These are phyloP conservation scores for Asterochloris sp. DNA, from an alignment of 139 green algal species.

Conservation along the genomic window DNA sequence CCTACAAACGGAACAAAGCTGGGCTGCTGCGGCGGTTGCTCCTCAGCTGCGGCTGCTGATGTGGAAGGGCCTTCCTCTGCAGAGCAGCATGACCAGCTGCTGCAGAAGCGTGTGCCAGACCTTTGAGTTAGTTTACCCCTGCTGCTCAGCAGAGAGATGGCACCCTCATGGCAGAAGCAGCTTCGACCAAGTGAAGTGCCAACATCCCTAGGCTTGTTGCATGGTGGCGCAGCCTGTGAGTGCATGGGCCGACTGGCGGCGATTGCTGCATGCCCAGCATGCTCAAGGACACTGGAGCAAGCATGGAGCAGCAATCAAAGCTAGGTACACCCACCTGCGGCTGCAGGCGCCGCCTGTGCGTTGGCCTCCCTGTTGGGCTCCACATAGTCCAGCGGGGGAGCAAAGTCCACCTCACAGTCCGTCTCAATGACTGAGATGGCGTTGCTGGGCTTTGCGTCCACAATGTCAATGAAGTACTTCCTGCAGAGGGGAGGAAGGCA, in stretches of 20 bases:
- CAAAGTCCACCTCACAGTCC: slow-evolving; percentile 96
- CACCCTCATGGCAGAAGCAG: background rate
- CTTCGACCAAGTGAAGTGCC: background rate
- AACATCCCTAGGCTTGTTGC: background rate
- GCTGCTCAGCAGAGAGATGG: background rate
- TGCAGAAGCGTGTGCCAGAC: background rate
- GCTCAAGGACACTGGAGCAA: background rate
- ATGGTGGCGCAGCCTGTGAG: background rate
- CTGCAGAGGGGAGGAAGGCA: background rate
- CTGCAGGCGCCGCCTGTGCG: slow-evolving; percentile 12
- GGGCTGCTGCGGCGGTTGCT: slow-evolving; percentile 38
- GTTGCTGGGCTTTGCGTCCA: slow-evolving; percentile 73
- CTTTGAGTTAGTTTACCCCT: background rate
- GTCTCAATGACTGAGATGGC: slow-evolving; percentile 98
- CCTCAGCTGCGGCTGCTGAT: background rate
- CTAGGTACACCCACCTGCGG: background rate
- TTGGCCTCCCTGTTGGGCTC: slow-evolving; percentile 58
- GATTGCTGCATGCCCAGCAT: background rate
- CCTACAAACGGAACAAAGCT: slow-evolving; percentile 81
- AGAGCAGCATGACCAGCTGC: background rate
- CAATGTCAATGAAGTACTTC: slow-evolving; percentile 90
- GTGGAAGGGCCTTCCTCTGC: slow-evolving; percentile 22
- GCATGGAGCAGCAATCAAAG: too few species aligned
- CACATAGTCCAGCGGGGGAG: slow-evolving; percentile 94
- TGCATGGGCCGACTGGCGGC: background rate